Base-by-base conservation (phyloP, 208 protist species). In the Crithidia thermophila region DNA sequence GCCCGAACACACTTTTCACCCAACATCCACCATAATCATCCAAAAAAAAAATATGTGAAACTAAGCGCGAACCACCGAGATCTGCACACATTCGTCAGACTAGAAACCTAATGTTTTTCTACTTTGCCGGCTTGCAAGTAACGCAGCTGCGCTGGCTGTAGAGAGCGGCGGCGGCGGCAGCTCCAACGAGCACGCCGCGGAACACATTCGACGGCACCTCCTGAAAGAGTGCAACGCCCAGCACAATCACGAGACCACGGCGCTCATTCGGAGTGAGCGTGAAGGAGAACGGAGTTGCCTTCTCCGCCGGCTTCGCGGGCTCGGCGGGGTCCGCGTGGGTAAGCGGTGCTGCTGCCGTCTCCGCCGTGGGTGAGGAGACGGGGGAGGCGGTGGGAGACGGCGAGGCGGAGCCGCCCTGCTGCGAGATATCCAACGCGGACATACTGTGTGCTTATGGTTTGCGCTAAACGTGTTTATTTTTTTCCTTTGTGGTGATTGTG, bases 151-250 rank as follows among this genome's bases (percentile, higher is more conserved):
- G 9, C 36, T 51, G 53, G 30, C 21, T 70, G 64, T 71, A 67
- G 4, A 69, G 3, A 5, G 64, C 16, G 0, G 50, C 61, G 23
- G 37, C 55, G 18, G 64, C 64, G 13, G 49, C 60, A 9, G 67
- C 63, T 3, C 49, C 60, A 0, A 69, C 34, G 7, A 81, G 11
- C 13, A 45, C 57, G 13, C 65, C 47, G 33, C 76, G 65, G 45
- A 82, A 53, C 13, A 53, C 51, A 14, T 20, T 53, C 33, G 33
- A 57, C 30, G 72, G 40, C n/a, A 85, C 66, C 72, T 88, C 78
- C 49, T 88, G 82, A 8, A 85, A 62, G n/a, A 84, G 55, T 1
- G 67, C 63, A 0, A 78, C 63, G 10, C 43, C 57, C 8, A 67
- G 13, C 18, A 88, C 66, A 8, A 82, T 43, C 18, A 74, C 30